Evolutionary conservation across 805 yeast species (phyloP).

Genomic region (Lachancea thermotolerans): DNA sequence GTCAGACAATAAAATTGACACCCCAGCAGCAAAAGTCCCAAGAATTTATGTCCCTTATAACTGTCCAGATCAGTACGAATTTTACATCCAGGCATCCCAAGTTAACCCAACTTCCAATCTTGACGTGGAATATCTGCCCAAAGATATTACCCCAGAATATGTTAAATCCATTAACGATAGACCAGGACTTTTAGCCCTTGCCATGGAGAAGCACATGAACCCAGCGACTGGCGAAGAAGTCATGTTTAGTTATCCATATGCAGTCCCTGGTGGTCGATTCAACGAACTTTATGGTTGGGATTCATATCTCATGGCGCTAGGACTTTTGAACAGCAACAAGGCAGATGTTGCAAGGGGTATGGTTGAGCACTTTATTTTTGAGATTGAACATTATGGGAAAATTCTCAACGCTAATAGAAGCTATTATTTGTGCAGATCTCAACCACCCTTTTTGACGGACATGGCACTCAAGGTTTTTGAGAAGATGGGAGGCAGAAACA

Average conservation of each 20-base stretch:
- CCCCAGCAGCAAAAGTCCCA: slow-evolving; percentile 56
- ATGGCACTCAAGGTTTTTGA: slow-evolving; percentile 70
- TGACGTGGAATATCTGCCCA: slow-evolving; percentile 73
- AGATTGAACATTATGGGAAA: slow-evolving; percentile 85
- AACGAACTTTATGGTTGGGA: slow-evolving; percentile 99
- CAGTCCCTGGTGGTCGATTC: slow-evolving; percentile 96
- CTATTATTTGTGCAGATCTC: slow-evolving; percentile 85
- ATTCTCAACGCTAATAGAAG: slow-evolving; percentile 90
- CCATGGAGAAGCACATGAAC: slow-evolving; percentile 49
- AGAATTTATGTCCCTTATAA: slow-evolving; percentile 70
- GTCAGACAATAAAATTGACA: slow-evolving; percentile 64
- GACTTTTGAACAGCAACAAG: slow-evolving; percentile 61
- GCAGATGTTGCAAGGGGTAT: slow-evolving; percentile 75
- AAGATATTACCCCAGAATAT: slow-evolving; percentile 65
- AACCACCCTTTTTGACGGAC: slow-evolving; percentile 95
- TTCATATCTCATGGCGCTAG: slow-evolving; percentile 85
- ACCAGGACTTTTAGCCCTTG: slow-evolving; percentile 84
- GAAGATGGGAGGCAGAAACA: slow-evolving; percentile 44
- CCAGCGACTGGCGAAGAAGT: slow-evolving; percentile 45
- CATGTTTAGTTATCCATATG: slow-evolving; percentile 69
- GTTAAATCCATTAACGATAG: slow-evolving; percentile 68
- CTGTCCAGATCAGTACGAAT: slow-evolving; percentile 66
- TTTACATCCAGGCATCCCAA: slow-evolving; percentile 48
- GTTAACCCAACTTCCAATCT: slow-evolving; percentile 50
- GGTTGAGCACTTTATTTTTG: slow-evolving; percentile 88